A percentile compares a stretch with the other conserved stretches of the same genome.
Conservation (phyloP, 148 eudicot species). For the Rhododendron henanense region DNA sequence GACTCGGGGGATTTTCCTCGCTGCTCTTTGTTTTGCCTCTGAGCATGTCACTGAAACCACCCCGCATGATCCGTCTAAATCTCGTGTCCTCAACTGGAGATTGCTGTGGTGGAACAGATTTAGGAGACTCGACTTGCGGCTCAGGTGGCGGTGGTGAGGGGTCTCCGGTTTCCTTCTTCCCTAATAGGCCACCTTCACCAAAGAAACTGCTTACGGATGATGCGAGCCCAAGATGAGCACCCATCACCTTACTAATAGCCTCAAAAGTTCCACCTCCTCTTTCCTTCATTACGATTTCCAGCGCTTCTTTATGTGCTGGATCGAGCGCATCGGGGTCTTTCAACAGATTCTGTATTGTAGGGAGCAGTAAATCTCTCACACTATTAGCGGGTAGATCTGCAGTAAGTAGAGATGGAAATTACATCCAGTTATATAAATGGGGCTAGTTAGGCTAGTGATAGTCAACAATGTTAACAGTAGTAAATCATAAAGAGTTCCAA, state of each 20-base stretch:
- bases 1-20: constrained; percentile 41
- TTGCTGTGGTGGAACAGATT: constrained; percentile 20
- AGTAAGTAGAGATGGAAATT: background rate
- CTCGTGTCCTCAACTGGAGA: constrained; percentile 76
- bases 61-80: constrained; percentile 86
- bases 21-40: constrained; percentile 53
- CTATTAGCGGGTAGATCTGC: constrained; percentile 77
- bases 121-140: constrained; percentile 33
- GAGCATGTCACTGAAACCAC: constrained; percentile 81
- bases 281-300: constrained; percentile 83
- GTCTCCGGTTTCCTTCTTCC: constrained; percentile 64
- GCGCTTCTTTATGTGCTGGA: constrained; percentile 97
- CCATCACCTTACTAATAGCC: constrained; percentile 86
- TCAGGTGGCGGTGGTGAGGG: constrained; percentile 16
- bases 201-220: constrained; percentile 74
- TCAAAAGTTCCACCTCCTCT: constrained; percentile 90
- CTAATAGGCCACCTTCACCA: constrained; percentile 76
- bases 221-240: constrained; percentile 84
- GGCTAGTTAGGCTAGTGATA: background rate
- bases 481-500: background rate
- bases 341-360: constrained; percentile 77
- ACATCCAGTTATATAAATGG: background rate
- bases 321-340: constrained; percentile 89
- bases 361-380: constrained; percentile 73
- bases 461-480: background rate